Evolutionary conservation across 2,329 filamentous ascomycete genomes (phyloP), one percentile per base, ranked within the genome.

Genomic region (Aspergillus hiratsukae): DNA sequence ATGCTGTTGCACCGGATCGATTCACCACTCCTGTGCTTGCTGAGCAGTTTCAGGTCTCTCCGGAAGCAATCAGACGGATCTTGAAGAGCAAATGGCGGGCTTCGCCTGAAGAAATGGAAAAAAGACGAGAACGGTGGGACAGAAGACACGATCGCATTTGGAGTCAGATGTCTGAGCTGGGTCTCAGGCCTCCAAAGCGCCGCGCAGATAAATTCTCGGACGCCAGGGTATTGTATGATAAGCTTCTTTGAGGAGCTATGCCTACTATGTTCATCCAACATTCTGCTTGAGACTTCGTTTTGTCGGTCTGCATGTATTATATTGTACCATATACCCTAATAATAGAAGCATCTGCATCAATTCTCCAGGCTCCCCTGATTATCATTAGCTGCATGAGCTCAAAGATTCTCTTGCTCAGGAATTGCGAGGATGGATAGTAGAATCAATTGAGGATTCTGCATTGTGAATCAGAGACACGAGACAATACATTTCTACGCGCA

Each of bases 11-110:
- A 60, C 91, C 93, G 0, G 81, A 88, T 2, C 80, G 82, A 56
- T 97, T 91, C 76, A 89, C 87, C 3, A 95, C 89, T 0, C 74
- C 81, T 17, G 81, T 85, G 35, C 84, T 97, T 14, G 85, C 93
- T 0, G 69, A 85, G 1, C 85, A 91, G 64, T 99, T 97, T 74
- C 81, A 91, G 71, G 80, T 97, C n/a, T 91, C 91, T 0, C 80
- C 89, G 2, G 94, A 99, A 71, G 90, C 87, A 0, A 89, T 97
- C 57, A 86, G 92, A 10, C 84, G 94, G 37, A 96, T 99, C 52
- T 77, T 99, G 59, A 90, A 78, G 61, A 78, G 76, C 63, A 79
- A 76, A 64, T 80, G 77, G 77, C 69, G 68, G 37, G 72, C 77
- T 3, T 72, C 67, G 4, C 72, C 71, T 27, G 64, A 69, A 14